phyloP scores from a whole-genome alignment of 2,329 filamentous ascomycete species.

The Phialocephala sp. region DNA sequence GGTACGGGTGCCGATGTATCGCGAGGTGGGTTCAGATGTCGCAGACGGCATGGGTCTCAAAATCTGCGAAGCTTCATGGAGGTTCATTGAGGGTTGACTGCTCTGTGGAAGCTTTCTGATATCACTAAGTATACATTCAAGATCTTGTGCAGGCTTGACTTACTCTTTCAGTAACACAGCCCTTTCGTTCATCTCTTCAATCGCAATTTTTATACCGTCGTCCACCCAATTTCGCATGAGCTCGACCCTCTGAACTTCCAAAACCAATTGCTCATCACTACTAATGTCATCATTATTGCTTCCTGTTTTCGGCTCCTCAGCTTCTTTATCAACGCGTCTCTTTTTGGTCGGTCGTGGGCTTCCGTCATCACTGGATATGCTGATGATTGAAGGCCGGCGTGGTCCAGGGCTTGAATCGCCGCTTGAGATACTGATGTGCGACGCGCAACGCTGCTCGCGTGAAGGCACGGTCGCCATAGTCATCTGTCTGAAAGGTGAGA shows the following conservation, averaged over 20 bases:
- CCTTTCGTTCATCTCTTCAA: slow-evolving; percentile 12
- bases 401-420: neutral
- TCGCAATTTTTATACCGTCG: slow-evolving; percentile 14
- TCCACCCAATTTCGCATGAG: slow-evolving; percentile 25
- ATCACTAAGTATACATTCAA: neutral
- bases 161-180: neutral
- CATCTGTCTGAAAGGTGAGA: neutral
- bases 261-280: neutral
- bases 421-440: slow-evolving; percentile 3
- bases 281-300: slow-evolving; percentile 3
- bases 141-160: neutral
- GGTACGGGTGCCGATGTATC: neutral
- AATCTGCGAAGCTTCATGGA: neutral
- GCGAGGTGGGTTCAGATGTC: neutral
- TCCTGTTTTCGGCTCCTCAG: neutral
- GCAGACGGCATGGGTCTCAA: neutral
- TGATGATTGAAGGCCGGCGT: slow-evolving; percentile 2
- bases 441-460: neutral
- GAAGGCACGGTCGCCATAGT: neutral
- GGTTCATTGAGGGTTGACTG: neutral
- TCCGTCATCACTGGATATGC: slow-evolving; percentile 6
- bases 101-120: neutral
- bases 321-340: neutral
- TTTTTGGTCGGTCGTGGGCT: slow-evolving; percentile 2
- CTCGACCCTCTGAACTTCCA: slow-evolving; percentile 6